Conservation (phyloP, 1,139 yeast genomes). For the Hansenula sp. region DNA sequence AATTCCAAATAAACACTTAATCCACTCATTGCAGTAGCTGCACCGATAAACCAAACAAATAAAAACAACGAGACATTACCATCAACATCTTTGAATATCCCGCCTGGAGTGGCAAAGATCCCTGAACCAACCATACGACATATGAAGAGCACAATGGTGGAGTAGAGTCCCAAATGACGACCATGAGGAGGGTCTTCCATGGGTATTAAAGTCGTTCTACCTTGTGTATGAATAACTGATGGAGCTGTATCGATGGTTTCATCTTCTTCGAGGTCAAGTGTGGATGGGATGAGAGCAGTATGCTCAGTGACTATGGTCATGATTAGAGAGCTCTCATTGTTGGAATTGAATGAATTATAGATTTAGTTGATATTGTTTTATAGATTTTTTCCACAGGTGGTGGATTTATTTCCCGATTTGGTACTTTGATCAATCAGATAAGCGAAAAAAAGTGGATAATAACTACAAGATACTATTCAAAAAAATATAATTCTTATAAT, state of each 20-base stretch:
- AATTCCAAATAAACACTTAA: constrained; percentile 51
- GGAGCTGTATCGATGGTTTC: constrained; percentile 8
- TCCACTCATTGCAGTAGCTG: constrained; percentile 49
- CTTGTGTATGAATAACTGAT: constrained; percentile 4
- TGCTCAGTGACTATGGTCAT: neutral
- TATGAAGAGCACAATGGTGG: constrained; percentile 48
- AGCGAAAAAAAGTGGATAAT: too few relatives aligned
- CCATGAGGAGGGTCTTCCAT: constrained; percentile 52
- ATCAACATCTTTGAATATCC: constrained; percentile 53
- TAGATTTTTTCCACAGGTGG: too few relatives aligned
- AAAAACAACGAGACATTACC: constrained; percentile 49
- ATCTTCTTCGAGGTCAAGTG: constrained; percentile 11
- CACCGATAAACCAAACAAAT: constrained; percentile 49
- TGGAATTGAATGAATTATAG: too few relatives aligned
- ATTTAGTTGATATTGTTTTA: too few relatives aligned
- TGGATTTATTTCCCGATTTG: too few relatives aligned
- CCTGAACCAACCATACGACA: constrained; percentile 61
- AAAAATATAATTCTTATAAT: neutral
- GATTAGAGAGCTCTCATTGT: too few relatives aligned
- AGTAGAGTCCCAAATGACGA: constrained; percentile 51
- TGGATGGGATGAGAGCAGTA: neutral
- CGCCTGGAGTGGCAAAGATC: constrained; percentile 55
- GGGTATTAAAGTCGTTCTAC: constrained; percentile 7
- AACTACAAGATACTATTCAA: too few relatives aligned
- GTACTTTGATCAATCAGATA: too few relatives aligned